Evolutionary conservation across 768 basidiomycete species (phyloP), one percentile per base, ranked within the genome.

Genomic region (Boletus edulis): DNA sequence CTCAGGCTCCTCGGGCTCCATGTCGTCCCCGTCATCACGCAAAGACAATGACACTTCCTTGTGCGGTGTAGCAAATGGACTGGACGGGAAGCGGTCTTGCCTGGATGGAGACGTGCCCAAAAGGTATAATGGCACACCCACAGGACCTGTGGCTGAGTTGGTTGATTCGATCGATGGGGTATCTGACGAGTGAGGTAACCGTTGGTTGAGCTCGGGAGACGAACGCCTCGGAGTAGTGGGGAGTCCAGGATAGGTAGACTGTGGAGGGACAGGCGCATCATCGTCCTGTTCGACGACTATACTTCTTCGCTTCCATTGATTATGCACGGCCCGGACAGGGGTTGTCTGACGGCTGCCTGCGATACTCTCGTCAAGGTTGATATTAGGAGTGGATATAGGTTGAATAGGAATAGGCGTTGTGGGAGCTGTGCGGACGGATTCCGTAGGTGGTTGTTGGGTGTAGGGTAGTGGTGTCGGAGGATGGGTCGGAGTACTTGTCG

Each of bases 281-380:
- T 89, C 86, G 41, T 86, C 84, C 52, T 87, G 84, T 65, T 87
- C 87, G 39, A 90, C 77, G 1, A 89, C 73, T 24, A 87, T 78
- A 65, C 87, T 85, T 61, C 87, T 71, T 59, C 85, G 73, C 70
- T 75, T 62, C 60, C 83, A 70, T 27, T 74, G 76, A 52, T 75
- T 77, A 34, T 73, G 75, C 37, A 67, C 58, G 15, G 60, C 54
- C 24, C 72, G 66, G 31, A 73, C 70, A 55, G 72, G 70, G 45
- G 70, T 72, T 12, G 72, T 59, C 52, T 72, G 66, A 29, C 66
- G 66, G 55, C 71, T 73, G 39, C 56, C 61, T n/a, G 61, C 57
- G 32, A 64, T 62, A 29, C 51, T 70, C 18, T 73, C 67, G 40
- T 73, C 71, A 12, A 60, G 60, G 51, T 67, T 67, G 55, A 60